A percentile compares a stretch with the other conserved stretches of the same genome.
These are phyloP conservation scores for Dactylellina drechsleri DNA, from an alignment of 2,329 filamentous ascomycete species.

Conservation along the genomic window DNA sequence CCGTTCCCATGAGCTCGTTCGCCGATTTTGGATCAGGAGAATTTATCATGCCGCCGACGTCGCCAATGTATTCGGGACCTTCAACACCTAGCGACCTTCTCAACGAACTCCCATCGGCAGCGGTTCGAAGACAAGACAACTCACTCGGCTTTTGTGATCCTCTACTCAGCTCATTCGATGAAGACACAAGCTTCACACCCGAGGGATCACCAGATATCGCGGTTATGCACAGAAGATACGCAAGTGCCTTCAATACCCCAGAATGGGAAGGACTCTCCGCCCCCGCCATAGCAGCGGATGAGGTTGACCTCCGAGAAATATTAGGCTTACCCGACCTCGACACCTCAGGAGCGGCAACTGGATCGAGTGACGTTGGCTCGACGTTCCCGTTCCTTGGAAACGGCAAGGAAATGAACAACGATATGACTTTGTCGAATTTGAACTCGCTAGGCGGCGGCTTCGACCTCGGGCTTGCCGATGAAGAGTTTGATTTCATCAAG, in stretches of 20 bases:
- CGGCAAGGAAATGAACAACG: conserved; percentile 39
- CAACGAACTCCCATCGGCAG: conserved; percentile 26
- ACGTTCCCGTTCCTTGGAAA: conserved; percentile 38
- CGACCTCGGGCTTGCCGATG: conserved; percentile 40
- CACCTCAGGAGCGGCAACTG: conserved; percentile 16
- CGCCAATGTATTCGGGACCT: conserved; percentile 42
- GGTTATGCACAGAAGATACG: conserved; percentile 43
- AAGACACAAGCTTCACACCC: conserved; percentile 51
- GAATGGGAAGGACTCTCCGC: conserved; percentile 46
- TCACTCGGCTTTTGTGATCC: conserved; percentile 44
- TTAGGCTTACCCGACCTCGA: conserved; percentile 43
- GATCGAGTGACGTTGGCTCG: conserved; percentile 20
- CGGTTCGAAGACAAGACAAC: conserved; percentile 13
- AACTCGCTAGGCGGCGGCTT: conserved; percentile 39
- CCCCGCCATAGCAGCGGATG: conserved; percentile 36
- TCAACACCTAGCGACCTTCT: conserved; percentile 37
- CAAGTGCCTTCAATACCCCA: conserved; percentile 48
- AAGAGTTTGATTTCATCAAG: conserved; percentile 53
- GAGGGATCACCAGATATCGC: conserved; percentile 47
- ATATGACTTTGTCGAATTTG: conserved; percentile 44
- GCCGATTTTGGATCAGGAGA: conserved; percentile 35
- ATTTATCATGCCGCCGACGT: conserved; percentile 26
- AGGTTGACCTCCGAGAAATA: conserved; percentile 51
- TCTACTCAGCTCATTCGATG: conserved; percentile 47
- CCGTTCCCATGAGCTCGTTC: conserved; percentile 40